Percentiles rank a stretch among this genome's conserved stretches.
phyloP scores from a whole-genome alignment of 1,284 basidiomycete species.

The Schizophyllum amplum region DNA sequence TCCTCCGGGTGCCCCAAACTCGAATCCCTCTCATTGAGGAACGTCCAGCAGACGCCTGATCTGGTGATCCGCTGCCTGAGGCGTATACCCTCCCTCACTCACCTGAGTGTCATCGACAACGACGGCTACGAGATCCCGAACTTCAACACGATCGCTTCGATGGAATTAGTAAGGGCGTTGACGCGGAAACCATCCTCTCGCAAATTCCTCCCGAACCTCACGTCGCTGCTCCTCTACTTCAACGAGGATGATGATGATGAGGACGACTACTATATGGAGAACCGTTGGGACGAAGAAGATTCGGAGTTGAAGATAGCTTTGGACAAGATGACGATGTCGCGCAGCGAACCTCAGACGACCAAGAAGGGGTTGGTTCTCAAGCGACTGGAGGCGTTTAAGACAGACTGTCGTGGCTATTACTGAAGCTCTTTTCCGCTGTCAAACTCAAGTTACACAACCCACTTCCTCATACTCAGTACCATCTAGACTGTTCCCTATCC shows the following conservation, averaged over 20 bases:
- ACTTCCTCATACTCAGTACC: too few species aligned
- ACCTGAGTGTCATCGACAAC: not conserved
- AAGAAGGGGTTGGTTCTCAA: not conserved
- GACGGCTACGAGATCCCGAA: not conserved
- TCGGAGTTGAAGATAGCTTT: not conserved
- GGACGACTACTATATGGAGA: not conserved
- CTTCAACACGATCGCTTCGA: not conserved
- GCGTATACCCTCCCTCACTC: not conserved
- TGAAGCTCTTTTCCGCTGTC: too few species aligned
- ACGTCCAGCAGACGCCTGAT: not conserved
- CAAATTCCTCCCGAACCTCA: not conserved
- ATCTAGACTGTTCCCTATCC: too few species aligned
- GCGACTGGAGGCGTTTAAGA: not conserved
- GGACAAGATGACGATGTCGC: not conserved
- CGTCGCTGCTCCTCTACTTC: not conserved
- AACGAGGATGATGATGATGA: not conserved
- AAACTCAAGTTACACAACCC: too few species aligned
- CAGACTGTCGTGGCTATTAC: not conserved
- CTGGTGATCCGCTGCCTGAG: not conserved
- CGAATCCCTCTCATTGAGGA: not conserved
- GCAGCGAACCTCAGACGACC: not conserved
- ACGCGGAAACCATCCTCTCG: not conserved
- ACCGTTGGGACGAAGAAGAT: too few species aligned
- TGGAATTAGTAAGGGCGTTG: not conserved
- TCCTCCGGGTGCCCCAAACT: not conserved